Percentiles rank a stretch among this genome's conserved stretches.
Conservation (phyloP, 2,329 filamentous ascomycete species). For the Leptographium flavum region DNA sequence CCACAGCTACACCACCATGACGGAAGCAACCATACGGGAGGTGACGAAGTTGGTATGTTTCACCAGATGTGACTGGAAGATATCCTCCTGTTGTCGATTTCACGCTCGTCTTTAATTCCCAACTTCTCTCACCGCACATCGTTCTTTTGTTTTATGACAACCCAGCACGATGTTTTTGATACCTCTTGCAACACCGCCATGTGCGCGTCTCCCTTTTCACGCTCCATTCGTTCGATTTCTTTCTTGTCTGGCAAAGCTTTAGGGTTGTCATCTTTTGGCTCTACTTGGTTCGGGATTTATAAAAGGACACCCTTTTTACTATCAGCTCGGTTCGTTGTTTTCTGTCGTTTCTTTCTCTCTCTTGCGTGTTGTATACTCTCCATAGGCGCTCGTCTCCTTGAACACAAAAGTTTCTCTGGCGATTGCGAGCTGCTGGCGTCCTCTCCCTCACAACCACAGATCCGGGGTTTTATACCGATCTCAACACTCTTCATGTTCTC, state of each 20-base stretch:
- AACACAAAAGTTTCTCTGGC: constrained; percentile 8
- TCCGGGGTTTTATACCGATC: constrained; percentile 9
- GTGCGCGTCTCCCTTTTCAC: constrained; percentile 1
- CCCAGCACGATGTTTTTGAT: constrained; percentile 14
- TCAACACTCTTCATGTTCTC: constrained; percentile 1
- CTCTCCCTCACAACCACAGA: not conserved
- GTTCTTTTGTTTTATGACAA: not conserved
- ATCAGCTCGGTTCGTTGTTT: too few relatives aligned
- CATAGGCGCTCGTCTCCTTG: constrained; percentile 10
- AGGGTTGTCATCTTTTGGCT: constrained; percentile 2
- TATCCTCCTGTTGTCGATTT: constrained; percentile 1
- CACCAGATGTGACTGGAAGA: constrained; percentile 69
- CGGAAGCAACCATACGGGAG: constrained; percentile 48
- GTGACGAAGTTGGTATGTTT: constrained; percentile 96
- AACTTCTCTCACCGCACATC: not conserved
- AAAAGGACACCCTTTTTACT: constrained; percentile 8
- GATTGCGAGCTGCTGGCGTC: constrained; percentile 9
- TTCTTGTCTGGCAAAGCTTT: constrained; percentile 10
- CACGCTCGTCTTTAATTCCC: constrained; percentile 6
- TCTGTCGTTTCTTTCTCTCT: constrained; percentile 6
- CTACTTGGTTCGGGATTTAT: constrained; percentile 8
- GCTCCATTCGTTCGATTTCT: constrained; percentile 12
- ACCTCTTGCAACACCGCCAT: constrained; percentile 13
- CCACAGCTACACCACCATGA: constrained; percentile 64
- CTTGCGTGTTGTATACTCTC: constrained; percentile 11